These are phyloP conservation scores for Hyaloscypha bicolor DNA, from an alignment of 495 filamentous ascomycete genomes.

Conservation along the genomic window DNA sequence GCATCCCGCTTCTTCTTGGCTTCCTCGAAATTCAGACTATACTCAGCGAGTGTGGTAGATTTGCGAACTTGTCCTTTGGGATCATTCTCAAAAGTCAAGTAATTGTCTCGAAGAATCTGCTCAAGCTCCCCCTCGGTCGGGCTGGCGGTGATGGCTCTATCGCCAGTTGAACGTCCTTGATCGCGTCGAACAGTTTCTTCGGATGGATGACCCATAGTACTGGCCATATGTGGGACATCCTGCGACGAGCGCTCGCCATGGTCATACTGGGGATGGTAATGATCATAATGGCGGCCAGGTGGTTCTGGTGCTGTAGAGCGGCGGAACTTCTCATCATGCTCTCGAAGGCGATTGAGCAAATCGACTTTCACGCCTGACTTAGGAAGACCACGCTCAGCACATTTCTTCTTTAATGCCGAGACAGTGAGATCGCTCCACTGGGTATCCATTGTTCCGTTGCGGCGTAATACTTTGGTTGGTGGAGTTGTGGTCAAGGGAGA, in stretches of 20 bases:
- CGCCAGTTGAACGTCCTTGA: background rate
- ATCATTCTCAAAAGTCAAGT: background rate
- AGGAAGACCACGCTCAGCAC: background rate
- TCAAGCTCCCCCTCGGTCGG: background rate
- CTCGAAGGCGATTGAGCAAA: constrained; percentile 2
- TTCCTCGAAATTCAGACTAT: background rate
- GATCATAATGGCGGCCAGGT: background rate
- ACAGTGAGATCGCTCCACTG: background rate
- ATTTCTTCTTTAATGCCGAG: background rate
- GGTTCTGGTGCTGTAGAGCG: background rate
- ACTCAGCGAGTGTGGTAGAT: background rate
- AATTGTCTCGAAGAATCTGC: background rate
- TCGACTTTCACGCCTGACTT: constrained; percentile 2
- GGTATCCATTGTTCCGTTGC: background rate
- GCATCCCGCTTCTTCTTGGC: background rate
- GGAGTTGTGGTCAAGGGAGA: too few relatives aligned
- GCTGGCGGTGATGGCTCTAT: background rate
- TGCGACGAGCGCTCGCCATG: background rate
- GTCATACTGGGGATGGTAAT: background rate
- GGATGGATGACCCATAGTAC: background rate
- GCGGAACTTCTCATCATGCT: background rate
- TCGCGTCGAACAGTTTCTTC: background rate
- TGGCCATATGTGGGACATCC: background rate
- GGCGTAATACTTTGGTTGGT: background rate
- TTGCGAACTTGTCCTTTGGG: background rate